A percentile compares a stretch with the other conserved stretches of the same genome.
These are phyloP conservation scores for Pleomassaria siparia DNA, from an alignment of 2,329 filamentous ascomycete species.

Conservation along the genomic window DNA sequence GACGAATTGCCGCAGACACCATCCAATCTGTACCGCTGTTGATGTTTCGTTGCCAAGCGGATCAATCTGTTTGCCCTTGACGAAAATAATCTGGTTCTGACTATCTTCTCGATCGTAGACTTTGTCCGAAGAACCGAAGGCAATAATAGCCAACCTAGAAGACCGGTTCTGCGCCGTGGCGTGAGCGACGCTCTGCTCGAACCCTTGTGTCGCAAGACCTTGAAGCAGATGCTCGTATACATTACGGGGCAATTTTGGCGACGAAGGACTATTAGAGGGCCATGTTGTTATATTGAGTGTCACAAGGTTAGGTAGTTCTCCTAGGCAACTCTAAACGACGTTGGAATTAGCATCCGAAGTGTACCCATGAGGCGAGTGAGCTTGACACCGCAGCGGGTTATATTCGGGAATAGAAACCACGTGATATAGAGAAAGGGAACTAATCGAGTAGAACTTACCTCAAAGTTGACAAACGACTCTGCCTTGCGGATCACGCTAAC, in stretches of 20 bases:
- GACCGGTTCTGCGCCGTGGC: conserved; percentile 27
- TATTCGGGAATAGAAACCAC: conserved; percentile 1
- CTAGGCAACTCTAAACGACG: conserved; percentile 34
- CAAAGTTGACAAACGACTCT: conserved; percentile 47
- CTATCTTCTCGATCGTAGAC: conserved; percentile 52
- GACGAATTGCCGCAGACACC: conserved; percentile 49
- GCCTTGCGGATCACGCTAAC: conserved; percentile 49
- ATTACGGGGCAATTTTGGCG: conserved; percentile 44
- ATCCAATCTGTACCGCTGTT: conserved; percentile 48
- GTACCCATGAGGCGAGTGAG: conserved; percentile 6
- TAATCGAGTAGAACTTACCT: conserved; percentile 39
- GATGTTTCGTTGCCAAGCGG: conserved; percentile 45
- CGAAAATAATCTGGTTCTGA: conserved; percentile 50
- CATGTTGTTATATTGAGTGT: conserved; percentile 54
- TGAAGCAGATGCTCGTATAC: conserved; percentile 51
- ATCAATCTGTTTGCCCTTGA: conserved; percentile 47
- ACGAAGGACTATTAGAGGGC: conserved; percentile 48
- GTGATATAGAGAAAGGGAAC: too few relatives aligned
- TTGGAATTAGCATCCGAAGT: conserved; percentile 17
- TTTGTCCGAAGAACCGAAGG: conserved; percentile 50
- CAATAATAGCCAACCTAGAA: conserved; percentile 48
- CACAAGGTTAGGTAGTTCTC: conserved; percentile 43
- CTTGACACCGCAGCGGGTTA: conserved; percentile 2
- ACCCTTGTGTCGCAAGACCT: conserved; percentile 42
- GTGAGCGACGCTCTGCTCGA: conserved; percentile 32